A percentile compares a stretch with the other conserved stretches of the same genome.
Conservation (phyloP, 164 flowering plant genomes). For the Annona squamosa region DNA sequence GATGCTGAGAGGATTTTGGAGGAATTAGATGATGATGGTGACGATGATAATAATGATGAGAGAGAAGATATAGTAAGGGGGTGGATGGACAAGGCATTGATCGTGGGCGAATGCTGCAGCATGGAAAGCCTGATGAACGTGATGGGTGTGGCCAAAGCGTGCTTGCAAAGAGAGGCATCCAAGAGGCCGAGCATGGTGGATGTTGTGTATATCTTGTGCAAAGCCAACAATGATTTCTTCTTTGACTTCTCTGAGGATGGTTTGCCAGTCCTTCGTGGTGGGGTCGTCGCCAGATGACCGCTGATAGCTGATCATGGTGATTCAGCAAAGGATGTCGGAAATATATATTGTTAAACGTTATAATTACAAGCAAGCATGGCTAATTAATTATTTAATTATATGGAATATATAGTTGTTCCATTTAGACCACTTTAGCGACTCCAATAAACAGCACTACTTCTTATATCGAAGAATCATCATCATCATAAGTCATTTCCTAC, state of each 20-base stretch:
- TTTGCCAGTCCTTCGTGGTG: conserved; percentile 11
- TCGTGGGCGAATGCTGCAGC: conserved; percentile 26
- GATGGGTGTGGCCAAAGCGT: conserved; percentile 53
- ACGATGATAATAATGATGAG: not conserved
- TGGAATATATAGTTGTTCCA: no score
- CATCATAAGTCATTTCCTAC: no score
- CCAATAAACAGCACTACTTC: no score
- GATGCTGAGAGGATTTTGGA: conserved; percentile 29
- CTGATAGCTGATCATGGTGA: not conserved
- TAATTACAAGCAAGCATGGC: no score
- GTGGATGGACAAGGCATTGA: conserved; percentile 54
- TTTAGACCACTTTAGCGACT: no score
- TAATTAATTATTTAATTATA: no score
- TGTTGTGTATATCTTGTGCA: conserved; percentile 67
- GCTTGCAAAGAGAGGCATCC: conserved; percentile 55
- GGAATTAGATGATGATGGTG: conserved; percentile 30
- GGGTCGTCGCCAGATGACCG: conserved; percentile 11
- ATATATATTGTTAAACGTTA: no score
- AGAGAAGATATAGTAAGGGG: conserved; percentile 33
- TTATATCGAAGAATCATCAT: no score
- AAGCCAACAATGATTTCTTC: conserved; percentile 49
- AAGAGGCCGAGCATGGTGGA: conserved; percentile 76
- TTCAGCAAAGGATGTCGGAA: no score
- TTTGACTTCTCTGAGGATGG: conserved; percentile 58
- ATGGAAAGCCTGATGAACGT: conserved; percentile 55